These are phyloP conservation scores for Fraxinus americana DNA, from an alignment of 257 asterid genomes.

Conservation along the genomic window DNA sequence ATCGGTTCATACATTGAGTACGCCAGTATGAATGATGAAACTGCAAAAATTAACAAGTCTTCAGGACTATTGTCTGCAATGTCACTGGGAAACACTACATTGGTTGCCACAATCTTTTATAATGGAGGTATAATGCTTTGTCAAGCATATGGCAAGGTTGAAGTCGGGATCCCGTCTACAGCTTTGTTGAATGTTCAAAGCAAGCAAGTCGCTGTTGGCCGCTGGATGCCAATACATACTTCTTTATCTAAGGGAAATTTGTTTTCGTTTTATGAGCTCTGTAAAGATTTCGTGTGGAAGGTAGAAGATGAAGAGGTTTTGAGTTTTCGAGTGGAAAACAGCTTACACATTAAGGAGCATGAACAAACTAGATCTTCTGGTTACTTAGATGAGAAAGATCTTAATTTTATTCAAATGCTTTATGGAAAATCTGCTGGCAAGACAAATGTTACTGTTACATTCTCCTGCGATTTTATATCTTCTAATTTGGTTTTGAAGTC, in stretches of 20 bases:
- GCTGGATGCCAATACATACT: constrained; percentile 64
- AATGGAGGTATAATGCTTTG: constrained; percentile 61
- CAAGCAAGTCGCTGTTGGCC: constrained; percentile 67
- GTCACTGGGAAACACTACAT: constrained; percentile 71
- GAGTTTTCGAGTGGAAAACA: constrained; percentile 42
- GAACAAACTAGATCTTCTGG: constrained; percentile 34
- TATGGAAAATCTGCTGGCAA: constrained; percentile 77
- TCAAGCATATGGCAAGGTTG: constrained; percentile 64
- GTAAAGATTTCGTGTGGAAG: constrained; percentile 66
- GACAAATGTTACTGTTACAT: constrained; percentile 65
- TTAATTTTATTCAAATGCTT: constrained; percentile 61
- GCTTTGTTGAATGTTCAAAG: constrained; percentile 78
- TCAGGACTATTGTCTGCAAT: constrained; percentile 68
- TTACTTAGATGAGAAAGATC: constrained; percentile 43
- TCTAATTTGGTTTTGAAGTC: constrained; percentile 47
- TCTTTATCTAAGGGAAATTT: constrained; percentile 74
- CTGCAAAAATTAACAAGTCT: constrained; percentile 53
- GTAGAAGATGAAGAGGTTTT: constrained; percentile 62
- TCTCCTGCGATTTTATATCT: constrained; percentile 63
- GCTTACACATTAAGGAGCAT: constrained; percentile 26
- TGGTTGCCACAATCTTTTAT: constrained; percentile 66
- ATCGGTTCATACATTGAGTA: constrained; percentile 60
- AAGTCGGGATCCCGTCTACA: constrained; percentile 79
- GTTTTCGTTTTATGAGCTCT: constrained; percentile 82
- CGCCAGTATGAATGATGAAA: constrained; percentile 57